Evolutionary conservation across 352 stramenopile genomes (phyloP).

Genomic region (Achlya hypogyna): DNA sequence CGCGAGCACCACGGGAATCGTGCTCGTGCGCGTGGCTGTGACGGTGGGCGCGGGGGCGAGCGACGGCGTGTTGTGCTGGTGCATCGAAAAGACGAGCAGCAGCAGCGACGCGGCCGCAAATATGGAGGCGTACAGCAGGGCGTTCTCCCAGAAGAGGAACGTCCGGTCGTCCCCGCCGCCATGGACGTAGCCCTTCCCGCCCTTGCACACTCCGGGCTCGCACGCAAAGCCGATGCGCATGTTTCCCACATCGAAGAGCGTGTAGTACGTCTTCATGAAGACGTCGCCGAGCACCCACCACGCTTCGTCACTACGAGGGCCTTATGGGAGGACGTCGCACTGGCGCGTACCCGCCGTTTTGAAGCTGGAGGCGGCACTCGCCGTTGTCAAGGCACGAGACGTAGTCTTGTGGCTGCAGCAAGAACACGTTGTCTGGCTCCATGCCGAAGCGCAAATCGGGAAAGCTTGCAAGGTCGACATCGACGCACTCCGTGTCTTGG

Average conservation of each 20-base stretch:
- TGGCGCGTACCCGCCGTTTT: conserved; percentile 28
- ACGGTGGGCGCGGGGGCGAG: conserved; percentile 20
- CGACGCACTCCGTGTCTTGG: conserved; percentile 53
- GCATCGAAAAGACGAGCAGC: conserved; percentile 72
- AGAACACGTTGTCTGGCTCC: conserved; percentile 76
- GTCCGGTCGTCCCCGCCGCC: conserved; percentile 26
- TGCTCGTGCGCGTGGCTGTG: conserved; percentile 25
- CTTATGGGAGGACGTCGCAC: neutral
- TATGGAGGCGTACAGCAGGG: conserved; percentile 58
- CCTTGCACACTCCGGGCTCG: conserved; percentile 63
- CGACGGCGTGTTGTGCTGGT: conserved; percentile 53
- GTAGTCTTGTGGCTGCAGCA: conserved; percentile 72
- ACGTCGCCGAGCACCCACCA: conserved; percentile 87
- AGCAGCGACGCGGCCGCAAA: conserved; percentile 67
- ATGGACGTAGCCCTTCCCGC: conserved; percentile 56
- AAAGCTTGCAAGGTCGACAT: conserved; percentile 42
- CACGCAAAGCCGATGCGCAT: conserved; percentile 84
- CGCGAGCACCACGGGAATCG: conserved; percentile 5
- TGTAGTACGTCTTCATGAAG: conserved; percentile 90
- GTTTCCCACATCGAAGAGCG: conserved; percentile 82
- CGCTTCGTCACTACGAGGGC: conserved; percentile 27
- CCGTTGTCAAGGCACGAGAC: conserved; percentile 61
- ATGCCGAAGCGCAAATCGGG: conserved; percentile 70
- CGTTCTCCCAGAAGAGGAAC: conserved; percentile 49
- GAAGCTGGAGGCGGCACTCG: conserved; percentile 71